Evolutionary conservation across 257 asterid species (phyloP).

Genomic region (Voacanga thouarsii): DNA sequence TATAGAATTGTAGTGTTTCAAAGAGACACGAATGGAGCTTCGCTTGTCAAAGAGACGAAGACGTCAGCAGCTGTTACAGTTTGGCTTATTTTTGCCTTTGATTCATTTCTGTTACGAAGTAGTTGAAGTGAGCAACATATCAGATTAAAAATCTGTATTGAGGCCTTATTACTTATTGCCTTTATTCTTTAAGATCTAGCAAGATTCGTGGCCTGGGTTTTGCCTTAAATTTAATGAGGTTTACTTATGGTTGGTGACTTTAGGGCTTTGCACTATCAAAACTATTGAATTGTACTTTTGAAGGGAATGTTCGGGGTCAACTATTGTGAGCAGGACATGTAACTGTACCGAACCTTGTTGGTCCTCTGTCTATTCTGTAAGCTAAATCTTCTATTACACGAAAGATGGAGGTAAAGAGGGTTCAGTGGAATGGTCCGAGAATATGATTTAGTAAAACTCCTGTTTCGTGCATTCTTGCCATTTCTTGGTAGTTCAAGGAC

Average conservation of each 20-base stretch:
- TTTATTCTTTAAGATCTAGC: neutral
- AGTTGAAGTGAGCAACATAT: neutral
- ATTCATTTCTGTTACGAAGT: neutral
- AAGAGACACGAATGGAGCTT: neutral
- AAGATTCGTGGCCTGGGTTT: neutral
- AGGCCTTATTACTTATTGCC: neutral
- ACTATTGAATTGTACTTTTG: neutral
- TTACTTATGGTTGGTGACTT: neutral
- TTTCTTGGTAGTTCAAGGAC: neutral
- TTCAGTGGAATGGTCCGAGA: neutral
- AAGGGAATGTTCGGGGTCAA: neutral
- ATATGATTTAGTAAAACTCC: neutral
- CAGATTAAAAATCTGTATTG: neutral
- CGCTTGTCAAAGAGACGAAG: neutral
- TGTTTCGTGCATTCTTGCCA: neutral
- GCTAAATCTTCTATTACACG: neutral
- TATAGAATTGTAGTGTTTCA: neutral
- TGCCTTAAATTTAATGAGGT: neutral
- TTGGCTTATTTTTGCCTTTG: neutral
- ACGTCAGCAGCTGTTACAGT: neutral
- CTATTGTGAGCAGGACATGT: neutral
- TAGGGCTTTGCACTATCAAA: neutral
- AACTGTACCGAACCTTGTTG: neutral
- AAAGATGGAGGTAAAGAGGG: neutral
- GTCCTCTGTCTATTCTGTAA: neutral